These are phyloP conservation scores for Lolium multiflorum DNA, from an alignment of 176 grass and related monocot species.

Conservation along the genomic window DNA sequence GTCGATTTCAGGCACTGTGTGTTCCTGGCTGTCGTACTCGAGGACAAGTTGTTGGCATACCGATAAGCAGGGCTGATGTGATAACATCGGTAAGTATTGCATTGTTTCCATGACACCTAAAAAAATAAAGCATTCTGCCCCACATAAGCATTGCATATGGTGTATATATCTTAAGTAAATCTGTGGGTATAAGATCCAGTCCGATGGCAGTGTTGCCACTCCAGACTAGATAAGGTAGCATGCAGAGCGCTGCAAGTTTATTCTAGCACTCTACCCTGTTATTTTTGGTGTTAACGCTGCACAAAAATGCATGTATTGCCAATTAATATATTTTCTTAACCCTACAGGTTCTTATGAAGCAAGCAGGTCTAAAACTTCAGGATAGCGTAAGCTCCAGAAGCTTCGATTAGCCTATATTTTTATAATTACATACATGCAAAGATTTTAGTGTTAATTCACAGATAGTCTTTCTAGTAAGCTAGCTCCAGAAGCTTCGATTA, in stretches of 20 bases:
- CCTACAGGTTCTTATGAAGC: constrained; percentile 84
- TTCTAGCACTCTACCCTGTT: not conserved
- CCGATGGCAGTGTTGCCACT: not conserved
- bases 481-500: constrained; percentile 38
- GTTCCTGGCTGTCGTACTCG: constrained; percentile 45
- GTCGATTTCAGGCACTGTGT: constrained; percentile 80
- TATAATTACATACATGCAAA: not conserved
- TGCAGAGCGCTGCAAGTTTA: constrained; percentile 4
- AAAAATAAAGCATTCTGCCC: constrained; percentile 17
- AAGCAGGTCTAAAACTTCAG: constrained; percentile 88
- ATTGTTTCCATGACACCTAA: not conserved
- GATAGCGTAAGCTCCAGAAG: constrained; percentile 66
- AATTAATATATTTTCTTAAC: constrained; percentile 35
- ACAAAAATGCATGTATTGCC: not conserved
- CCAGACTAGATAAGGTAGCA: too few species aligned
- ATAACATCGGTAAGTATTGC: constrained; percentile 83
- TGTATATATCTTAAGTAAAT: constrained; percentile 15
- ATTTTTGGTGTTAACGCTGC: constrained; percentile 29
- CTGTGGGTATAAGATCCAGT: not conserved
- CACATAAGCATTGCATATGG: not conserved
- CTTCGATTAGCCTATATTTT: constrained; percentile 18
- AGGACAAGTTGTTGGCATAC: constrained; percentile 74
- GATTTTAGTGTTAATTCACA: too few species aligned
- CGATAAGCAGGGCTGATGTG: constrained; percentile 58
- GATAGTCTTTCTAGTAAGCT: too few species aligned